Conservation (phyloP, 2,329 filamentous ascomycete genomes). For the Ascocoryne sarcoides region DNA sequence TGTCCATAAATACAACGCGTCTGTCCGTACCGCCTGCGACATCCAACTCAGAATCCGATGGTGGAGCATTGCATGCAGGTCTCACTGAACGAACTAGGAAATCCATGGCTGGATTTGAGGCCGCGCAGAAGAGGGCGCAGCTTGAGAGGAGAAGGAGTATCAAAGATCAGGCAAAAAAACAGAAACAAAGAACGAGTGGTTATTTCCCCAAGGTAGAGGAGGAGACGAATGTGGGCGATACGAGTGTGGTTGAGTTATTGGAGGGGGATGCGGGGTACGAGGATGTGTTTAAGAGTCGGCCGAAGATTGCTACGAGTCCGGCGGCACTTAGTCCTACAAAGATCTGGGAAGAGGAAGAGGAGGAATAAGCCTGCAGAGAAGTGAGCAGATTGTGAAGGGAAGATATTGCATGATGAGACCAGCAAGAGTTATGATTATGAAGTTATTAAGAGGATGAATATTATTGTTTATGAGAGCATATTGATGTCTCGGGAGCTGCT, state of each 20-base stretch:
- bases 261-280: slow-evolving; percentile 58
- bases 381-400: no score
- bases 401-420: no score
- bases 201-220: slow-evolving; percentile 42
- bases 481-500: no score
- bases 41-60: slow-evolving; percentile 9
- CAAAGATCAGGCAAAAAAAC: slow-evolving; percentile 34
- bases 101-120: slow-evolving; percentile 55
- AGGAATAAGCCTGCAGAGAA: no score
- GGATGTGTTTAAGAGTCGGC: slow-evolving; percentile 76
- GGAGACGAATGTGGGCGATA: slow-evolving; percentile 28
- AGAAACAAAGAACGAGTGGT: slow-evolving; percentile 34
- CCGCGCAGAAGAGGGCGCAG: slow-evolving; percentile 51
- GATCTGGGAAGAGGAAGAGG: slow-evolving; percentile 12
- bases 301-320: slow-evolving; percentile 71
- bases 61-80: slow-evolving; percentile 17
- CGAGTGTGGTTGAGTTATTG: slow-evolving; percentile 42
- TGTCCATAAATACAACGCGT: slow-evolving; percentile 15
- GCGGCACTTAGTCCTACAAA: slow-evolving; percentile 19
- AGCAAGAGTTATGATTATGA: no score
- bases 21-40: slow-evolving; percentile 8
- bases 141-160: slow-evolving; percentile 44
- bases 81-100: slow-evolving; percentile 48
- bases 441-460: no score
- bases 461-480: no score